Base-by-base conservation (phyloP, 331 rosid species). In the Phaseolus coccineus region DNA sequence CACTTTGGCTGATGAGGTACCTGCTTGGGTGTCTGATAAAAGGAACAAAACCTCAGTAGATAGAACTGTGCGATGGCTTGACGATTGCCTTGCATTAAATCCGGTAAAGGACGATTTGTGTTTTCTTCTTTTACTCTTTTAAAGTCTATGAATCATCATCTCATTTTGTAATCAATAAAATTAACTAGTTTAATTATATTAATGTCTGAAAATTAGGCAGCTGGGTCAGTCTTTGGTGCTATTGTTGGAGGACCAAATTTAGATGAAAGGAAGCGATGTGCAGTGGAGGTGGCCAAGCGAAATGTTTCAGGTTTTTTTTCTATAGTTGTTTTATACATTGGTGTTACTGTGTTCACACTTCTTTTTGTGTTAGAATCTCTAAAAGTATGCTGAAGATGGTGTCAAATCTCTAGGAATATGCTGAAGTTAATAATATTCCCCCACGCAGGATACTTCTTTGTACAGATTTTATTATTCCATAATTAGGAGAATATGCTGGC, bases 1-100 rank as follows among this genome's bases (percentile, higher is more conserved):
- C n/a, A 65, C 93, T 84, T 87, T 96, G 94, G 94, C 98, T 25
- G 98, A 96, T 77, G 99, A 96, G 80, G 98, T 93, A 39, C 96
- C 99, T 57, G 86, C 94, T 33, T 93, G 98, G 98, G 99, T 90
- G 44, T 77, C 92, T 22, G 83, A 84, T 33, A 91, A 93, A 88
- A 93, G 99, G 86, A 93, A 91, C 89, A 87, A 13, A 79, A 85
- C 88, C 78, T 91, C 99, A 0, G 97, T 93, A 64, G 98, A 96
- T 85, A 89, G 99, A 77, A 93, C 99, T 74, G 56, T 96, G 69
- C 89, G 76, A 69, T 96, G 99, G 99, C 93, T 96, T 77, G 99
- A 93, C 63, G 96, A 93, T 81, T 95, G 98, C 91, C 83, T 93
- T 83, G 81, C 81, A 2, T 79, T 88, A 76, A 82, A 85, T 84